Conservation (phyloP, 2,329 filamentous ascomycete species). For the Neoascochyta sp. region DNA sequence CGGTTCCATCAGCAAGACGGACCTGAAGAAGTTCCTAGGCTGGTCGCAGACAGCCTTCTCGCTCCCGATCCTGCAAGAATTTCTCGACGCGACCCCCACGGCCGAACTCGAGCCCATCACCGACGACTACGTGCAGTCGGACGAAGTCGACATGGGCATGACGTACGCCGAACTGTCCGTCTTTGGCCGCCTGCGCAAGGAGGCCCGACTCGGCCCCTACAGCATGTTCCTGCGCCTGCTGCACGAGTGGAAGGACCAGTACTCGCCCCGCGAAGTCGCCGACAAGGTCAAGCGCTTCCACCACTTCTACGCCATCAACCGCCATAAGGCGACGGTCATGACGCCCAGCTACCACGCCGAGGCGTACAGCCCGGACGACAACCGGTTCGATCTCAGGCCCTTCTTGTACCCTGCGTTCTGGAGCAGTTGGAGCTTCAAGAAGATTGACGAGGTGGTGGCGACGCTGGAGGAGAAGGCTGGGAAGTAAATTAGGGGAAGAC, state of each 20-base stretch:
- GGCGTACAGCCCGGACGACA: slow-evolving; percentile 55
- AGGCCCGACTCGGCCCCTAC: slow-evolving; percentile 46
- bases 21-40: slow-evolving; percentile 68
- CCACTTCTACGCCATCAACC: slow-evolving; percentile 36
- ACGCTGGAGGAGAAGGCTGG: slow-evolving; percentile 17
- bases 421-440: slow-evolving; percentile 36
- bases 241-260: slow-evolving; percentile 47
- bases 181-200: slow-evolving; percentile 54
- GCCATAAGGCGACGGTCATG: slow-evolving; percentile 26
- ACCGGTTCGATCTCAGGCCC: slow-evolving; percentile 51
- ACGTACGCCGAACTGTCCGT: slow-evolving; percentile 51
- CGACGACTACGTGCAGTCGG: slow-evolving; percentile 56
- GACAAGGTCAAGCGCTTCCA: slow-evolving; percentile 46
- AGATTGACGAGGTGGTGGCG: slow-evolving; percentile 36
- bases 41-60: slow-evolving; percentile 54
- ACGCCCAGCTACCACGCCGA: slow-evolving; percentile 35
- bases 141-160: slow-evolving; percentile 53
- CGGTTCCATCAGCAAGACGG: slow-evolving; percentile 60
- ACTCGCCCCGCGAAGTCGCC: slow-evolving; percentile 44
- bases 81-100: slow-evolving; percentile 52
- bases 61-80: slow-evolving; percentile 62
- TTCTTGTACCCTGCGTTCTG: slow-evolving; percentile 44
- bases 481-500: background rate
- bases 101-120: slow-evolving; percentile 61
- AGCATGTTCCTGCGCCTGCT: slow-evolving; percentile 54